These are phyloP conservation scores for Melanogaster broomeanus DNA, from an alignment of 768 basidiomycete species.

Conservation along the genomic window DNA sequence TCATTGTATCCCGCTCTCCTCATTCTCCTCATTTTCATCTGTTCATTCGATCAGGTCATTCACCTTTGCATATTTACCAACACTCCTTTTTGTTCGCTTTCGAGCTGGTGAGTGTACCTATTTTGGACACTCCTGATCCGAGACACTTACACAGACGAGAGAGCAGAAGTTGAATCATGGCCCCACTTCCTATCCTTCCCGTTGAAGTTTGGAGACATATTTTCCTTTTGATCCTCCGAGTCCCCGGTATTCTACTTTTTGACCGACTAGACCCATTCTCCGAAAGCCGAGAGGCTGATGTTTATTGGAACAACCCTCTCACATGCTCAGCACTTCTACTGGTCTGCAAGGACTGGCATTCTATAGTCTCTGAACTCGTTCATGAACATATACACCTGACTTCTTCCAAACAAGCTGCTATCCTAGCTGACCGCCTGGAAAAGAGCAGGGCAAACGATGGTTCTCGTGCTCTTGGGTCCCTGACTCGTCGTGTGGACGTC, in stretches of 20 bases:
- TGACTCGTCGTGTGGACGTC: constrained; percentile 45
- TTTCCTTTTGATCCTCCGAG: constrained; percentile 34
- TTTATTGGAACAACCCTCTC: constrained; percentile 27
- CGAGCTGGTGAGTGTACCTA: background rate
- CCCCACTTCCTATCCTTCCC: constrained; percentile 26
- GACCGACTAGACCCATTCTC: constrained; percentile 44
- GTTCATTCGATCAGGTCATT: background rate
- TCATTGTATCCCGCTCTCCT: background rate
- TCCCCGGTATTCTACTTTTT: constrained; percentile 33
- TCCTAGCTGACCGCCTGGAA: constrained; percentile 38
- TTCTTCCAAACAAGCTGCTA: constrained; percentile 34
- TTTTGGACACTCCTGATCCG: background rate
- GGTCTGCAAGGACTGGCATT: constrained; percentile 41
- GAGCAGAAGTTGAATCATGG: constrained; percentile 9
- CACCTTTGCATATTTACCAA: background rate
- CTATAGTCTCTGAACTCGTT: constrained; percentile 38
- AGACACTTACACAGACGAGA: constrained; percentile 5
- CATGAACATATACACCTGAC: constrained; percentile 44
- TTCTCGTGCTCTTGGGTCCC: constrained; percentile 36
- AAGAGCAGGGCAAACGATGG: constrained; percentile 17
- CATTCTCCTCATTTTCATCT: background rate
- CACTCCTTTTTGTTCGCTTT: constrained; percentile 1
- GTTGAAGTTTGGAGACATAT: constrained; percentile 45
- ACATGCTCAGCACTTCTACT: constrained; percentile 34
- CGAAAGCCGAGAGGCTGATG: constrained; percentile 30